Conservation (phyloP, 176 grass and related monocot genomes). For the Poa annua region DNA sequence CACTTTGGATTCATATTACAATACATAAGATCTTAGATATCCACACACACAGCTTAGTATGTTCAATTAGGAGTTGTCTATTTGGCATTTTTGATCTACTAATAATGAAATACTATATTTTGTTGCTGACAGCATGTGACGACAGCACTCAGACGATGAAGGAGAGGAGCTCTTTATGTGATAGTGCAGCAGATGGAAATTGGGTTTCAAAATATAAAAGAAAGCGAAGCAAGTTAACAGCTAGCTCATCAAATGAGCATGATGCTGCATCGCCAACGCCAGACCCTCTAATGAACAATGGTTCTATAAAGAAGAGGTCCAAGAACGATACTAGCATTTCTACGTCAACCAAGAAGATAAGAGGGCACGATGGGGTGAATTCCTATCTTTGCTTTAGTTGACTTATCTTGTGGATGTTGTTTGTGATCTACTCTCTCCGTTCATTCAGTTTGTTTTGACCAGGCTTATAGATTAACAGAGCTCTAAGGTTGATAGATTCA, state of each 20-base stretch:
- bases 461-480: slow-evolving; percentile 6
- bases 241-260: slow-evolving; percentile 70
- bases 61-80: slow-evolving; percentile 19
- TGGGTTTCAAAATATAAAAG: slow-evolving; percentile 90
- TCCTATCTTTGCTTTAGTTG: slow-evolving; percentile 44
- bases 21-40: slow-evolving; percentile 5
- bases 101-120: slow-evolving; percentile 31
- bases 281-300: slow-evolving; percentile 47
- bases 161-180: slow-evolving; percentile 73
- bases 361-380: slow-evolving; percentile 93
- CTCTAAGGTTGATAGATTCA: not conserved
- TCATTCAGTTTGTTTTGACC: not conserved
- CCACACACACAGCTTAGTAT: not conserved
- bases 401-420: slow-evolving; percentile 16
- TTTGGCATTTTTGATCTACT: slow-evolving; percentile 19
- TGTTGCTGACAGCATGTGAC: slow-evolving; percentile 48
- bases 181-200: slow-evolving; percentile 68
- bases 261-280: slow-evolving; percentile 56
- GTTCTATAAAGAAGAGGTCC: slow-evolving; percentile 62
- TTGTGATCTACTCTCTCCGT: slow-evolving; percentile 39
- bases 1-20: not conserved
- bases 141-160: slow-evolving; percentile 64
- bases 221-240: slow-evolving; percentile 67
- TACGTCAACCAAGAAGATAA: slow-evolving; percentile 63
- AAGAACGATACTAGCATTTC: slow-evolving; percentile 58